phyloP scores from a whole-genome alignment of 1,139 yeast genomes.

The Debaryomyces robertsiae region DNA sequence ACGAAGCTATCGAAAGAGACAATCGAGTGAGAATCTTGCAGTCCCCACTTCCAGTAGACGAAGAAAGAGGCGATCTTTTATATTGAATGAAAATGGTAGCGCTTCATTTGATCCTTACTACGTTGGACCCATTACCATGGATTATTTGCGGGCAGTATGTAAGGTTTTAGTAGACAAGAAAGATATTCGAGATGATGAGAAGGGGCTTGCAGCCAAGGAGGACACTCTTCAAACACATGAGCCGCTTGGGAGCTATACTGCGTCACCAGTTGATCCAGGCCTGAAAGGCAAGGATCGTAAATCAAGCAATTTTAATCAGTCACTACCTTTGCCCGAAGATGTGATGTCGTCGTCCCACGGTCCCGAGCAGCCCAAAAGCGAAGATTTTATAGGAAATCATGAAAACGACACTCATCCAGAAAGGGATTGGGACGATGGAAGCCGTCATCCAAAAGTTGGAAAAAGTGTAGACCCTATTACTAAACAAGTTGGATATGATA shows the following conservation, averaged over 20 bases:
- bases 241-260: neutral
- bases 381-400: neutral
- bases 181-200: neutral
- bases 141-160: constrained; percentile 40
- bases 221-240: neutral
- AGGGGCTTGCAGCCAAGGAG: neutral
- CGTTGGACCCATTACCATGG: constrained; percentile 43
- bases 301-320: constrained; percentile 21
- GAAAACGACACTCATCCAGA: neutral
- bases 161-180: constrained; percentile 31
- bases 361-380: neutral
- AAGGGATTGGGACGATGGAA: too few relatives aligned
- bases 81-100: constrained; percentile 27
- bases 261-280: neutral
- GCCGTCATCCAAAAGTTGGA: too few relatives aligned
- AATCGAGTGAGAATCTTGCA: constrained; percentile 16
- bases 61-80: constrained; percentile 37
- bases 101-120: constrained; percentile 33
- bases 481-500: constrained; percentile 11
- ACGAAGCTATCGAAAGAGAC: constrained; percentile 14
- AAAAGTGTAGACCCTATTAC: constrained; percentile 11
- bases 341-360: constrained; percentile 7
- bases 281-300: neutral
- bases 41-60: constrained; percentile 13
- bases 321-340: constrained; percentile 29